phyloP scores from a whole-genome alignment of 768 basidiomycete genomes.

The Suillus subluteus region DNA sequence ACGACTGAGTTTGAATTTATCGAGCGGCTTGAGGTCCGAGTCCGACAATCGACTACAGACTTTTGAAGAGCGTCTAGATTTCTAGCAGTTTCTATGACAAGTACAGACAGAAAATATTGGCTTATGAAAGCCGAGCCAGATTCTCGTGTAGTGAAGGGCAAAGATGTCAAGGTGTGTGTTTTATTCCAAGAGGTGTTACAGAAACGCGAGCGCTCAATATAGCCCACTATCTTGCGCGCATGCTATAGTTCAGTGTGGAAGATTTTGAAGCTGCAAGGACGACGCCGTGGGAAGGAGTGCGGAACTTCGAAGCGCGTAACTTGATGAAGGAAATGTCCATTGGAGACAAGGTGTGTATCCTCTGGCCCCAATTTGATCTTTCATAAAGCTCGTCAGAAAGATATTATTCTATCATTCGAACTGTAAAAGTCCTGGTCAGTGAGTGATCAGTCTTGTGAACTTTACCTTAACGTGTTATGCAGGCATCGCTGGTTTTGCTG shows the following conservation, averaged over 20 bases:
- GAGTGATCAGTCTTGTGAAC: not conserved
- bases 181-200: not conserved
- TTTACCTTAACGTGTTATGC: conserved; percentile 2
- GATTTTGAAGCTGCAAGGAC: conserved; percentile 75
- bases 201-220: conserved; percentile 5
- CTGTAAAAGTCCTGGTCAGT: conserved; percentile 76
- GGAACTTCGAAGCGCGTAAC: conserved; percentile 83
- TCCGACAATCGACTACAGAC: not conserved
- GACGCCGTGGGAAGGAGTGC: conserved; percentile 87
- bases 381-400: conserved; percentile 39
- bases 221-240: conserved; percentile 6
- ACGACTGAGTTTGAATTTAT: conserved; percentile 8
- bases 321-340: conserved; percentile 80
- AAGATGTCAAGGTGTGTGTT: conserved; percentile 72
- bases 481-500: conserved; percentile 84
- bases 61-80: not conserved
- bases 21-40: not conserved
- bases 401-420: conserved; percentile 89
- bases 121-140: conserved; percentile 89
- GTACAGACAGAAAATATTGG: conserved; percentile 47
- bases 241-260: conserved; percentile 77
- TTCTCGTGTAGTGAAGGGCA: conserved; percentile 81
- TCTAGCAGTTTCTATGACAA: not conserved
- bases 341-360: conserved; percentile 65
- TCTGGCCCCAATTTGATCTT: conserved; percentile 4